Evolutionary conservation across 73 alveolate species (phyloP).

Genomic region (Loxodes magnus): DNA sequence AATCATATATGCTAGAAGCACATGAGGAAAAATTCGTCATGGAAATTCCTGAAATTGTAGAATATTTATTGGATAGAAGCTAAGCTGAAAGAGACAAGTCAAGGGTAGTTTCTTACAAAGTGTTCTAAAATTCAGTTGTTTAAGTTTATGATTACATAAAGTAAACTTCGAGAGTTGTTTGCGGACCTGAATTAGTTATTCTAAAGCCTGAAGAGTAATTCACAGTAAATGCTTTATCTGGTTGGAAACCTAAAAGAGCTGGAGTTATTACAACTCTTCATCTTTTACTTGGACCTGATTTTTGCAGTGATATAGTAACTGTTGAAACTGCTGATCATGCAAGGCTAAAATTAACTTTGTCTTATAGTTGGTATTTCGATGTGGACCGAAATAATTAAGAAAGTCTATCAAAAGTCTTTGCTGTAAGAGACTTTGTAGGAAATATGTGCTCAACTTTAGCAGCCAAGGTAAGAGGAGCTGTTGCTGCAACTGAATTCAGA

Average conservation of each 20-base stretch:
- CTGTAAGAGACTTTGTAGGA: constrained; percentile 75
- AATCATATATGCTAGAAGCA: constrained; percentile 67
- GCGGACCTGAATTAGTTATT: constrained; percentile 68
- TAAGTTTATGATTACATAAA: constrained; percentile 63
- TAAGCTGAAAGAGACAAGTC: constrained; percentile 32
- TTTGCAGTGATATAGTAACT: constrained; percentile 60
- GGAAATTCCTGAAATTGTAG: constrained; percentile 49
- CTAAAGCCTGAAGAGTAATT: constrained; percentile 69
- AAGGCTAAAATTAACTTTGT: constrained; percentile 38
- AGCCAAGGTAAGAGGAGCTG: constrained; percentile 72
- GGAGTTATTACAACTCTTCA: constrained; percentile 62
- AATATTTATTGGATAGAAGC: constrained; percentile 39
- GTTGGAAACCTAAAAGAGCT: constrained; percentile 66
- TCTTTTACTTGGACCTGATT: constrained; percentile 72
- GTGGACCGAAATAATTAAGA: constrained; percentile 32
- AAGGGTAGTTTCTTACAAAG: constrained; percentile 49
- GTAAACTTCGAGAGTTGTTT: constrained; percentile 45
- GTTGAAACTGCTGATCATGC: constrained; percentile 81
- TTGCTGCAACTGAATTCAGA: constrained; percentile 49
- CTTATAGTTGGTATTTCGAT: constrained; percentile 63
- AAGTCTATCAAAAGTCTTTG: constrained; percentile 36
- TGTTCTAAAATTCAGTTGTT: constrained; percentile 64
- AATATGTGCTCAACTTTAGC: constrained; percentile 63
- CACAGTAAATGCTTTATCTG: constrained; percentile 54
- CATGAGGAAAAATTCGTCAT: constrained; percentile 75